phyloP scores from a whole-genome alignment of 2,329 filamentous ascomycete genomes.

The Stachybotrys chartarum region DNA sequence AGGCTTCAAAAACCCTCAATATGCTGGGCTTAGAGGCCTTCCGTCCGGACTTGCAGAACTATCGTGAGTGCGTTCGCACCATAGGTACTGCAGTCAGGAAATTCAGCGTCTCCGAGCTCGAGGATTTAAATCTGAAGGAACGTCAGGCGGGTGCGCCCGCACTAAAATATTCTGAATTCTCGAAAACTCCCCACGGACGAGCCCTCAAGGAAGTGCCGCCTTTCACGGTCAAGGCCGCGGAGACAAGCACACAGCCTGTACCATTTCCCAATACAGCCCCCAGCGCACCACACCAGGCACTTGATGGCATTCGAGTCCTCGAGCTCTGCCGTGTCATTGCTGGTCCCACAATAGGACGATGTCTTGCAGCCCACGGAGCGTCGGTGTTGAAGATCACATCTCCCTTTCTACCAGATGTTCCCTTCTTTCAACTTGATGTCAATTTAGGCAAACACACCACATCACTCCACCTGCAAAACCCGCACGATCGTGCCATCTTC shows the following conservation, averaged over 20 bases:
- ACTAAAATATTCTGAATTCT: background rate
- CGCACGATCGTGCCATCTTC: slow-evolving; percentile 14
- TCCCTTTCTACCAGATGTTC: slow-evolving; percentile 20
- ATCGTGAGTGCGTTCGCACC: slow-evolving; percentile 9
- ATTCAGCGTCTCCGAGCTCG: slow-evolving; percentile 18
- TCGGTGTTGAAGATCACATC: slow-evolving; percentile 25
- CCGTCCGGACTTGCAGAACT: background rate
- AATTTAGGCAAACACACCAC: slow-evolving; percentile 24
- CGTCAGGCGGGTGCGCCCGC: background rate
- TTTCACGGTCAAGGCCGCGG: background rate
- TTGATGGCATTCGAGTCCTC: slow-evolving; percentile 25
- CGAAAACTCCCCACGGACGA: background rate
- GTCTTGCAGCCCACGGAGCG: slow-evolving; percentile 23
- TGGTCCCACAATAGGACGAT: slow-evolving; percentile 22
- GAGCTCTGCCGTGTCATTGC: slow-evolving; percentile 28
- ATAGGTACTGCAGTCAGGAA: slow-evolving; percentile 19
- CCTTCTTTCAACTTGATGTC: slow-evolving; percentile 22
- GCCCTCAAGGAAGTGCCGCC: background rate
- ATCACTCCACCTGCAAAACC: slow-evolving; percentile 22
- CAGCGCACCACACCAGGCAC: slow-evolving; percentile 11
- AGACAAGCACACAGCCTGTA: slow-evolving; percentile 1
- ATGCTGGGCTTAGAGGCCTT: slow-evolving; percentile 21
- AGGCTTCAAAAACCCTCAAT: slow-evolving; percentile 17
- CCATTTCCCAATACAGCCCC: slow-evolving; percentile 10
- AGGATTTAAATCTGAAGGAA: background rate